Evolutionary conservation across 2,329 filamentous ascomycete genomes (phyloP).

Genomic region (Sporothrix dimorphospora): DNA sequence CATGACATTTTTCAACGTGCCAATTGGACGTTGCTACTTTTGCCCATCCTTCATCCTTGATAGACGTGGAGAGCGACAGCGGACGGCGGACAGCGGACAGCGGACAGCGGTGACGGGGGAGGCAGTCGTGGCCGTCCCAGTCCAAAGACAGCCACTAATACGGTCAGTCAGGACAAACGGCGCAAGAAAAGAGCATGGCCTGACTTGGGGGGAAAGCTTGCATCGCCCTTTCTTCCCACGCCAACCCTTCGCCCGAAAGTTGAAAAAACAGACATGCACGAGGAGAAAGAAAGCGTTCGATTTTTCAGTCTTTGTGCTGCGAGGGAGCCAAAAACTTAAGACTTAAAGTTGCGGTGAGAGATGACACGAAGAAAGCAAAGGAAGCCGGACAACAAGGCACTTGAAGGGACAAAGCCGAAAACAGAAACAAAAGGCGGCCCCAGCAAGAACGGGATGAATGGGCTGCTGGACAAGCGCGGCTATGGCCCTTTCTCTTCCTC

Average conservation of each 20-base stretch:
- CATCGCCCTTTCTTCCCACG: too few relatives aligned
- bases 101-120: too few relatives aligned
- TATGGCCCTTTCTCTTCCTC: neutral
- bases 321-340: neutral
- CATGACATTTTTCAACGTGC: slow-evolving; percentile 21
- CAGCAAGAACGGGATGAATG: neutral
- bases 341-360: neutral
- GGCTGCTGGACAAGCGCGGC: slow-evolving; percentile 15
- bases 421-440: neutral
- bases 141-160: too few relatives aligned
- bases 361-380: neutral
- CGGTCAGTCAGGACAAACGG: neutral
- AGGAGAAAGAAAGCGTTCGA: neutral
- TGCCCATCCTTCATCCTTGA: neutral
- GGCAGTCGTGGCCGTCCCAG: too few relatives aligned
- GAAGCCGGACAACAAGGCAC: neutral
- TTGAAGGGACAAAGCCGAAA: neutral
- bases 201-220: neutral
- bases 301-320: neutral
- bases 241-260: neutral
- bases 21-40: neutral
- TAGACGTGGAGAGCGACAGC: neutral
- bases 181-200: neutral
- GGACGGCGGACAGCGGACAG: too few relatives aligned
- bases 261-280: neutral